Conservation (phyloP, 2,329 filamentous ascomycete genomes). For the Ilyonectria robusta region DNA sequence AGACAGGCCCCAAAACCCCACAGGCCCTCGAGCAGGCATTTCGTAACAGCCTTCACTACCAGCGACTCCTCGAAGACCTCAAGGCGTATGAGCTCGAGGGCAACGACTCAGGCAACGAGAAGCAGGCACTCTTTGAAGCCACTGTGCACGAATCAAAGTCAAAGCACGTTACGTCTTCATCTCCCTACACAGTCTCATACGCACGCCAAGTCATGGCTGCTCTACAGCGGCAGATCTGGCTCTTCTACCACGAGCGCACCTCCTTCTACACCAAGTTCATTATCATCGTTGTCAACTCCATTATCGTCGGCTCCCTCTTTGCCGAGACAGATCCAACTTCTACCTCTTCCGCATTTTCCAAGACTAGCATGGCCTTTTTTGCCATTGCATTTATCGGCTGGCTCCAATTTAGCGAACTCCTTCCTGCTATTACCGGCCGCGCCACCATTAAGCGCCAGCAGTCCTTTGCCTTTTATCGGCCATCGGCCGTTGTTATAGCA, state of each 20-base stretch:
- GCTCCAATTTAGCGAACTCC: constrained; percentile 13
- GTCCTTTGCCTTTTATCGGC: constrained; percentile 21
- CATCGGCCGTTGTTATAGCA: constrained; percentile 21
- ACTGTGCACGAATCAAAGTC: constrained; percentile 12
- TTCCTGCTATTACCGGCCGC: constrained; percentile 10
- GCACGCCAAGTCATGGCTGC: constrained; percentile 76
- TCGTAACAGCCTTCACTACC: constrained; percentile 70
- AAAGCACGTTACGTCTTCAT: constrained; percentile 9
- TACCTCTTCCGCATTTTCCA: constrained; percentile 17
- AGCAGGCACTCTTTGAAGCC: constrained; percentile 2
- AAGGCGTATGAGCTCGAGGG: constrained; percentile 58
- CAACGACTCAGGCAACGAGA: constrained; percentile 44
- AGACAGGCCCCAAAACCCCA: constrained; percentile 75
- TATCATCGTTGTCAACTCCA: constrained; percentile 10
- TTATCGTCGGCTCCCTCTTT: constrained; percentile 14
- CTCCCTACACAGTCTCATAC: constrained; percentile 61
- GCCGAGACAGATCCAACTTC: constrained; percentile 3
- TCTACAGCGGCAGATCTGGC: constrained; percentile 81
- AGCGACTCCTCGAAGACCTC: constrained; percentile 70
- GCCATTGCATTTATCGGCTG: constrained; percentile 13
- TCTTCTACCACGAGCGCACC: constrained; percentile 51
- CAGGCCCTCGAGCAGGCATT: constrained; percentile 77
- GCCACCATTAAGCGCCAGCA: constrained; percentile 7
- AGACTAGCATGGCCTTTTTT: constrained; percentile 18
- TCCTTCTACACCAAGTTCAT: constrained; percentile 13